Evolutionary conservation across 2,329 filamentous ascomycete species (phyloP).

Genomic region (Sporothrix brasiliensis): DNA sequence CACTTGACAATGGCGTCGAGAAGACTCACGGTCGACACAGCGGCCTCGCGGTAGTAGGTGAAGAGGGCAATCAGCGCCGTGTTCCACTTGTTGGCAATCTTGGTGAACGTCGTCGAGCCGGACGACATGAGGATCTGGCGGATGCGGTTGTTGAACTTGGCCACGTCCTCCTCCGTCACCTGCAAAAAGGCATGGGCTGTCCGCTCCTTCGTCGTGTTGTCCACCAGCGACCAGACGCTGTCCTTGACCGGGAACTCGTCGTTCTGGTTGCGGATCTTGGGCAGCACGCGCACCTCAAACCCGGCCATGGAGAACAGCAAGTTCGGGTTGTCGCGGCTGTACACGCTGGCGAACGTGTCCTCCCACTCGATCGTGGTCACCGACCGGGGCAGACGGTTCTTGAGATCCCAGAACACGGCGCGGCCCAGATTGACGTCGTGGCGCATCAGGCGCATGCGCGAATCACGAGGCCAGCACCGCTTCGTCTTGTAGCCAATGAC

Average conservation of each 20-base stretch:
- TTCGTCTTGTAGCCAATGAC: constrained; percentile 99
- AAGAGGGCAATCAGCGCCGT: constrained; percentile 95
- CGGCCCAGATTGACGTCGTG: constrained; percentile 97
- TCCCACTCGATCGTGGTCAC: constrained; percentile 99
- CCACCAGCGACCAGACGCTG: constrained; percentile 95
- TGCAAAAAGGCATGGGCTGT: constrained; percentile 97
- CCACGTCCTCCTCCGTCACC: constrained; percentile 95
- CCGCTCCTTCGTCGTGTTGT: constrained; percentile 94
- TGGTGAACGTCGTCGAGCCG: constrained; percentile 98
- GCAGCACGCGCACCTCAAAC: constrained; percentile 94
- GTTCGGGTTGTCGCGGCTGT: constrained; percentile 97
- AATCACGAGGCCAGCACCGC: constrained; percentile 98
- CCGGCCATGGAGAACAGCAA: constrained; percentile 96
- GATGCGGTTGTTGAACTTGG: constrained; percentile 99
- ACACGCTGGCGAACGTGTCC: constrained; percentile 96
- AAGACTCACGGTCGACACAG: constrained; percentile 90
- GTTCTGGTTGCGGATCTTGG: constrained; percentile 91
- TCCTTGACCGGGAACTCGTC: constrained; percentile 98
- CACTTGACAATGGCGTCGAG: constrained; percentile 99
- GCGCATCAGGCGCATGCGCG: constrained; percentile 95
- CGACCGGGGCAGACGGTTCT: constrained; percentile 91
- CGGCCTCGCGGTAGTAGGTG: constrained; percentile 97
- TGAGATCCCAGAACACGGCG: constrained; percentile 98
- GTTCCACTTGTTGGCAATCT: constrained; percentile 99
- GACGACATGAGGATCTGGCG: constrained; percentile 99